Evolutionary conservation across 176 grass and related monocot species (phyloP).

Genomic region (Metroxylon sagu): DNA sequence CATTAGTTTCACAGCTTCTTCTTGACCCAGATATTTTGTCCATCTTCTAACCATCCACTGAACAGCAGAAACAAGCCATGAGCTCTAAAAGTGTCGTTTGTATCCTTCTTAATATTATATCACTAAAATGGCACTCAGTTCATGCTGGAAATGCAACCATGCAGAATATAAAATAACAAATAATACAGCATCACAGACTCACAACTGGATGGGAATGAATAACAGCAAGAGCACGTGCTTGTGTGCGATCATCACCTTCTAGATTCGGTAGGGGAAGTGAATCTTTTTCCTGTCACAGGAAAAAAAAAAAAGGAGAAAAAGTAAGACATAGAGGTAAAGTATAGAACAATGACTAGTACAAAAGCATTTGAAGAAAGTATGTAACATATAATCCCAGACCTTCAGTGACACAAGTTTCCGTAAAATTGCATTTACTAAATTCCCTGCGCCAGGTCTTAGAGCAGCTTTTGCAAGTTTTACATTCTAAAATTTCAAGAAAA

Average conservation of each 20-base stretch:
- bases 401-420: conserved; percentile 71
- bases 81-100: not conserved
- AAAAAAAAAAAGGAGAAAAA: conserved; percentile 1
- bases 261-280: conserved; percentile 74
- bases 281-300: conserved; percentile 61
- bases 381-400: conserved; percentile 29
- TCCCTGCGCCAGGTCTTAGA: conserved; percentile 87
- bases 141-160: not conserved
- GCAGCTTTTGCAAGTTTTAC: conserved; percentile 82
- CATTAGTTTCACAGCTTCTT: conserved; percentile 89
- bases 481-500: conserved; percentile 49
- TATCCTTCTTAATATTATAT: conserved; percentile 5
- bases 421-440: conserved; percentile 87
- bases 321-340: conserved; percentile 10
- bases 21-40: conserved; percentile 59
- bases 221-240: conserved; percentile 73
- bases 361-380: conserved; percentile 1
- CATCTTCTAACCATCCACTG: conserved; percentile 99
- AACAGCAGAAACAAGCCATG: not conserved
- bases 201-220: conserved; percentile 98
- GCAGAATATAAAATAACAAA: not conserved
- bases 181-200: conserved; percentile 31
- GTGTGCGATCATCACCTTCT: conserved; percentile 83
- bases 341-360: conserved; percentile 9
- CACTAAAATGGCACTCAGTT: conserved; percentile 4